Conservation (phyloP, 768 basidiomycete species). For the Russula vinacea region DNA sequence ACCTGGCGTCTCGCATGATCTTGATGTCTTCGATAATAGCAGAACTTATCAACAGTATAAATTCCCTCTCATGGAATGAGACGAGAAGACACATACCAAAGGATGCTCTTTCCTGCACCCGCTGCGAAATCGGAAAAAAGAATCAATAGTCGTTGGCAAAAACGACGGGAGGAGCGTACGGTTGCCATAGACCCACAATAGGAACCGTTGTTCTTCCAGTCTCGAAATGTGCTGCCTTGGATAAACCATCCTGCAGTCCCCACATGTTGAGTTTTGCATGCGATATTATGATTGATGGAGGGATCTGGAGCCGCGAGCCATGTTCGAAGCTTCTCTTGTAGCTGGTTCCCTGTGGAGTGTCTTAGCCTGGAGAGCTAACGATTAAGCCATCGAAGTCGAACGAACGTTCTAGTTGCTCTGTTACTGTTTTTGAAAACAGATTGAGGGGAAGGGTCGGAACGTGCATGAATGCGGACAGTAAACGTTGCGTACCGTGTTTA, state of each 20-base stretch:
- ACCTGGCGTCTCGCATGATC: neutral
- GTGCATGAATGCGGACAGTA: neutral
- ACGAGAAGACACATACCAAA: neutral
- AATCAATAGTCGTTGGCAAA: neutral
- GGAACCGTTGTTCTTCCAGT: constrained; percentile 8
- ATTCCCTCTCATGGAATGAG: neutral
- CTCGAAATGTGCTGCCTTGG: neutral
- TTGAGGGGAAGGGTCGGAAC: neutral
- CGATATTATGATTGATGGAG: constrained; percentile 18
- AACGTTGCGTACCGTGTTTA: neutral
- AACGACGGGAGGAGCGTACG: neutral
- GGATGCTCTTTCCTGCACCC: constrained; percentile 2
- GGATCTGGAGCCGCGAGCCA: constrained; percentile 20
- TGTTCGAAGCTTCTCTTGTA: neutral
- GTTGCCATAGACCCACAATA: constrained; percentile 14
- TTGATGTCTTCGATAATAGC: constrained; percentile 1
- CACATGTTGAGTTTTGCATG: neutral
- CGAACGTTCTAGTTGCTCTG: neutral
- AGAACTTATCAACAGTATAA: neutral
- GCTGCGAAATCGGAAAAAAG: neutral
- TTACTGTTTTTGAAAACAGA: neutral
- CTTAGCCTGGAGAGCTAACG: neutral
- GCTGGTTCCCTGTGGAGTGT: neutral
- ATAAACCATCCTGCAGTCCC: constrained; percentile 12
- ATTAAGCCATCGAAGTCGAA: neutral